Conservation (phyloP, 2,329 filamentous ascomycete species). For the Aspergillus cejpii region DNA sequence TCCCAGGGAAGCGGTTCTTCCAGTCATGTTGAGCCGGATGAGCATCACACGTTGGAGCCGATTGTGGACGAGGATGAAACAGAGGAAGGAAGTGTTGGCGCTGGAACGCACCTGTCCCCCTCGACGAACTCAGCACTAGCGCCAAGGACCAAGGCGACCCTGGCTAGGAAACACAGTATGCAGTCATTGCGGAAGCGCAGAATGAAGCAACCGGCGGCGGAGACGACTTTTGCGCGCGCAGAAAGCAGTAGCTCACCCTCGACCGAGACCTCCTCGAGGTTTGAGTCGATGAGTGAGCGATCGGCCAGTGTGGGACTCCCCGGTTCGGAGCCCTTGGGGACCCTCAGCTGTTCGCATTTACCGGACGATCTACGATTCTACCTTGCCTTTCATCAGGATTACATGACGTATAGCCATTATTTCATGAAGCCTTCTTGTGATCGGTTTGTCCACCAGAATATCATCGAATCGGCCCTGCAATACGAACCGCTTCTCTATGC, state of each 20-base stretch:
- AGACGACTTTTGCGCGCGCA: constrained; percentile 36
- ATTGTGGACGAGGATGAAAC: constrained; percentile 43
- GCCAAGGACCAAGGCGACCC: constrained; percentile 16
- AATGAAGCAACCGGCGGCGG: constrained; percentile 22
- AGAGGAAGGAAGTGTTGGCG: constrained; percentile 17
- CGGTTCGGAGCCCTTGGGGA: constrained; percentile 17
- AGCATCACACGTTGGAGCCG: constrained; percentile 35
- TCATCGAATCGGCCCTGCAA: constrained; percentile 65
- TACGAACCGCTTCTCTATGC: constrained; percentile 81
- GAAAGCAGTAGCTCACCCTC: constrained; percentile 49
- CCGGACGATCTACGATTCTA: constrained; percentile 69
- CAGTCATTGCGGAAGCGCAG: constrained; percentile 28
- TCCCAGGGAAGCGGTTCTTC: constrained; percentile 46
- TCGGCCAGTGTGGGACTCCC: constrained; percentile 28
- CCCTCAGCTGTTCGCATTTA: constrained; percentile 25
- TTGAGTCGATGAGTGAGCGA: constrained; percentile 32
- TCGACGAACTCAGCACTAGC: constrained; percentile 14
- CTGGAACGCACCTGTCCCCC: constrained; percentile 21
- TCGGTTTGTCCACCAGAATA: constrained; percentile 64
- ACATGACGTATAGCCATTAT: constrained; percentile 78
- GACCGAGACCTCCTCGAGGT: constrained; percentile 42
- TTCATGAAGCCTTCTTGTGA: constrained; percentile 64
- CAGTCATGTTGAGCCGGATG: constrained; percentile 43
- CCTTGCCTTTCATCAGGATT: constrained; percentile 68
- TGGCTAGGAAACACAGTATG: constrained; percentile 25